Evolutionary conservation across 257 asterid genomes (phyloP), one percentile per base, ranked within the genome.

Genomic region (Ocimum tenuiflorum): DNA sequence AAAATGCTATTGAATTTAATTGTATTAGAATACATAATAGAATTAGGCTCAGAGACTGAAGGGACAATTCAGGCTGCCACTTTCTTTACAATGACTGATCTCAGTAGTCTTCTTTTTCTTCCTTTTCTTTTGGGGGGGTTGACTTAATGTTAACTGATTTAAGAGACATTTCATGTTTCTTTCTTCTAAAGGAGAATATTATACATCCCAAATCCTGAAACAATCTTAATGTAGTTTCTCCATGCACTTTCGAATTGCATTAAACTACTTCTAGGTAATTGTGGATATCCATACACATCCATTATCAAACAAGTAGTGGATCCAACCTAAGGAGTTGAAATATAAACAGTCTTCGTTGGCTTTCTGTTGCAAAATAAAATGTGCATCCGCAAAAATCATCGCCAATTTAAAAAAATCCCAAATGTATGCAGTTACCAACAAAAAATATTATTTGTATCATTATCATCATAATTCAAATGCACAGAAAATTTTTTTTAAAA

Each of bases 401-500:
- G 11, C 45, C 14, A 0, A 10, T 67, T 47, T 52, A 42, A 20
- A 13, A 43, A 23, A 41, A 41, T 43, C 23, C 59, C 41, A 19
- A 10, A 4, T 12, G 17, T 27, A 35, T 49, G 27, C 10, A 56
- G 36, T 13, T n/a, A 27, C 12, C 50, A 63, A 50, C 29, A 41
- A 29, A 47, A 48, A 59, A 18, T 31, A 29, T 35, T 50, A 57
- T 67, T 51, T 45, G 53, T 48, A 24, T 55, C 36, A 62, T 36
- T 50, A 33, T 70, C 46, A 38, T 60, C 64, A 31, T 27, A 7
- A 33, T 12, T 60, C 17, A 63, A 56, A 65, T 23, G 60, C 42
- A 24, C 33, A 39, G 62, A 35, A 64, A 33, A 3, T 8, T 33
- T 36, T 3, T 7, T 3, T 52, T 57, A 43, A 42, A 18, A 15